Evolutionary conservation across 225 moss, liverwort and hornwort genomes (phyloP), one percentile per base, ranked within the genome.

Genomic region (Marchantia paleacea): DNA sequence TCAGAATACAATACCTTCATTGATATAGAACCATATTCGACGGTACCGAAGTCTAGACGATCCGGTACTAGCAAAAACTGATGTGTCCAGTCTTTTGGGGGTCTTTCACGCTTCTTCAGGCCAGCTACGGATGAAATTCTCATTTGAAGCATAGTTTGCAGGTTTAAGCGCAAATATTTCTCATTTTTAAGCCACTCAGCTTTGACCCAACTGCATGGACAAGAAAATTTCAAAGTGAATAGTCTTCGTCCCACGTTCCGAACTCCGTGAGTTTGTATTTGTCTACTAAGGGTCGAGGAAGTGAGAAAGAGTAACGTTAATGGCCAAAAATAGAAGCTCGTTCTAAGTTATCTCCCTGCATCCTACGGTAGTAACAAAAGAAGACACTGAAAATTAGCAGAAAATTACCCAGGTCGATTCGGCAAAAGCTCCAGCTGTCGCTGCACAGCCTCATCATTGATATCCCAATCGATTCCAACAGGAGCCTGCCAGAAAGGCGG

Each of bases 41-140:
- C 87, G 16, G 66, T 79, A 25, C 89, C 83, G 52, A 91, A 93
- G 52, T 96, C 89, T 29, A 93, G 19, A n/a, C 75, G 55, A 2
- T 87, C 68, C 0, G 93, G 93, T 39, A 93, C 89, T 55, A 96
- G 75, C 12, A 91, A 80, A 79, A 96, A 96, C 82, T 93, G 88
- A 1, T 10, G 83, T 14, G 87, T 61, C 93, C 95, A 96, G 64
- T 86, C 75, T 9, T 48, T 63, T 24, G 91, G 89, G 2, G 86
- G 76, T 3, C 53, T 55, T 58, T 86, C 77, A 20, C 25, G 63
- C 70, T 86, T 71, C 48, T 80, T 90, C 79, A 96, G 90, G 3
- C 84, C 70, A 29, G 87, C 92, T 67, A 72, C 84, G 15, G 87
- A 91, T 64, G 90, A 87, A 0, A 85, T 80, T 60, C 72, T 85